Conservation (phyloP, 2,329 filamentous ascomycete genomes). For the Exophiala sp. region DNA sequence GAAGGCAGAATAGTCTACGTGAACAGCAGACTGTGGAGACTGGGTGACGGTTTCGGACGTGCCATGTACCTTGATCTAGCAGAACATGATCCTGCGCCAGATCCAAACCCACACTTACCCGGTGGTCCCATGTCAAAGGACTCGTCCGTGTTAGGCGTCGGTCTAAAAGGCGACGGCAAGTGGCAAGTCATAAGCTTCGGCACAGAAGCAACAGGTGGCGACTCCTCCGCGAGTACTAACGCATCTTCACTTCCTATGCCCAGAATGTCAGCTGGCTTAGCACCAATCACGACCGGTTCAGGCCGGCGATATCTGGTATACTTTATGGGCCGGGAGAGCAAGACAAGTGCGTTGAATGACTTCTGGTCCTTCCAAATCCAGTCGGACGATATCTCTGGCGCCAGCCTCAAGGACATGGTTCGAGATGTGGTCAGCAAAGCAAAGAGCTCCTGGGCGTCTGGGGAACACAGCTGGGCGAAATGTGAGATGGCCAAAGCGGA, state of each 20-base stretch:
- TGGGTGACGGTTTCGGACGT: conserved; percentile 12
- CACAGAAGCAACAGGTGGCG: conserved; percentile 2
- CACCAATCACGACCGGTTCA: conserved; percentile 20
- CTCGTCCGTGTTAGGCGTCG: conserved; percentile 1
- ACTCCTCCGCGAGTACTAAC: background rate
- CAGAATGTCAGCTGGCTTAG: background rate
- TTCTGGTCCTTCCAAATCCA: conserved; percentile 20
- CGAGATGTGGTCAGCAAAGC: conserved; percentile 5
- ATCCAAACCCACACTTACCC: background rate
- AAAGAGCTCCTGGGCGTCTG: conserved; percentile 7
- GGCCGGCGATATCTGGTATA: conserved; percentile 18
- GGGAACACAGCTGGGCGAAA: conserved; percentile 18
- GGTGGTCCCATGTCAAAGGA: conserved; percentile 1
- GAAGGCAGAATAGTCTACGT: conserved; percentile 7
- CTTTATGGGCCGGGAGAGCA: conserved; percentile 8
- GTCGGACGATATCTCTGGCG: conserved; percentile 4
- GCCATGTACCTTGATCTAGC: conserved; percentile 18
- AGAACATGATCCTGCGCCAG: background rate
- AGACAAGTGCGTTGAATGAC: background rate
- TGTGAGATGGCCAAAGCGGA: conserved; percentile 12
- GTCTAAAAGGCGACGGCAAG: conserved; percentile 7
- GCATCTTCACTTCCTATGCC: conserved; percentile 6
- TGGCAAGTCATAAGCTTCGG: conserved; percentile 12
- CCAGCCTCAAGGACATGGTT: conserved; percentile 16
- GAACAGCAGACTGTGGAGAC: conserved; percentile 14